Conservation (phyloP, 2,329 filamentous ascomycete genomes). For the Diaporthe vaccinii region DNA sequence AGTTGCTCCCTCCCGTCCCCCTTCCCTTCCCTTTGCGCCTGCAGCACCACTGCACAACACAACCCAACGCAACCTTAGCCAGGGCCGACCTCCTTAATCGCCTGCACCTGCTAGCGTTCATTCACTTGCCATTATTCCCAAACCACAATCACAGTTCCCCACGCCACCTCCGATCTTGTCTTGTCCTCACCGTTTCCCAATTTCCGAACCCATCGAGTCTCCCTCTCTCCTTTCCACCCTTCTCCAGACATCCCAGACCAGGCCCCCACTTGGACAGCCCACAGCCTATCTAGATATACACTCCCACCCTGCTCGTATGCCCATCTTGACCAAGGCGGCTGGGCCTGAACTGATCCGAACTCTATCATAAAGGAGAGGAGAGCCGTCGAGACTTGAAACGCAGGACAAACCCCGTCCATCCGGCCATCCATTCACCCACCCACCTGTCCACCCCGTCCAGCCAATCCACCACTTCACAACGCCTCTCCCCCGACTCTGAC, state of each 20-base stretch:
- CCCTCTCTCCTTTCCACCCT: neutral
- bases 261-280: neutral
- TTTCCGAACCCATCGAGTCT: neutral
- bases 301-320: neutral
- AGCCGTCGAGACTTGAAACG: slow-evolving; percentile 29
- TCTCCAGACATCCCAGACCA: neutral
- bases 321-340: neutral
- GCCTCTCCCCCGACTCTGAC: neutral
- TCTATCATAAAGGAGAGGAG: slow-evolving; percentile 10
- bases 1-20: neutral
- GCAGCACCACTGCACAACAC: neutral
- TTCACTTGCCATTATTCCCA: neutral
- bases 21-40: neutral
- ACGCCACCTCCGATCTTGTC: slow-evolving; percentile 27
- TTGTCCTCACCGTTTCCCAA: slow-evolving; percentile 12
- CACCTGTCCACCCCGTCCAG: neutral
- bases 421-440: slow-evolving; percentile 4
- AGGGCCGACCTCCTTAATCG: neutral
- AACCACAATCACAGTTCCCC: slow-evolving; percentile 22
- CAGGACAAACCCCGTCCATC: slow-evolving; percentile 23
- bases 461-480: slow-evolving; percentile 9
- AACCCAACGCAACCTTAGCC: neutral
- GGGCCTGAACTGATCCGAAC: slow-evolving; percentile 28
- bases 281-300: neutral
- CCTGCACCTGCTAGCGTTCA: slow-evolving; percentile 1